These are phyloP conservation scores for Isoetes taiwanensis DNA, from an alignment of 75 land plant genomes.

Conservation along the genomic window DNA sequence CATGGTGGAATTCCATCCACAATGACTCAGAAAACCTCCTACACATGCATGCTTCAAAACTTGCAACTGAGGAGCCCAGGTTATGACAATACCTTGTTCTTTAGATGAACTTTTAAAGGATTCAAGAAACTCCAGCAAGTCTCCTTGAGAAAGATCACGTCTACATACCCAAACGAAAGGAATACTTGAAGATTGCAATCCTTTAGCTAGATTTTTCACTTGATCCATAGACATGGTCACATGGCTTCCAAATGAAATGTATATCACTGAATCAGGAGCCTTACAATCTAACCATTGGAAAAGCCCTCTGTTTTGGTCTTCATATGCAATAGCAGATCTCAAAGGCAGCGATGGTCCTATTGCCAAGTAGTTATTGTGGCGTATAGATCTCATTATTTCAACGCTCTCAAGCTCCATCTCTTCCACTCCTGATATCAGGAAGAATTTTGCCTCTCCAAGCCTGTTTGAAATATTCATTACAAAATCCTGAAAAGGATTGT, in stretches of 20 bases:
- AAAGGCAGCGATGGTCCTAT: not conserved
- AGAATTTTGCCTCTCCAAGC: not conserved
- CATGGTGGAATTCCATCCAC: not conserved
- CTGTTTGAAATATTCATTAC: not conserved
- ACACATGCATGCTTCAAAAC: not conserved
- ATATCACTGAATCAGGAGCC: not conserved
- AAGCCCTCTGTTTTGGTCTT: not conserved
- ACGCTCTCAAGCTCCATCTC: not conserved
- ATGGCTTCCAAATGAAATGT: not conserved
- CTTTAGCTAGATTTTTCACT: not conserved
- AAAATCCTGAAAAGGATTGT: not conserved
- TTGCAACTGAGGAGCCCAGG: slow-evolving; percentile 3
- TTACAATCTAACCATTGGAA: not conserved
- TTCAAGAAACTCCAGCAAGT: not conserved
- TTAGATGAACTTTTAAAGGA: not conserved
- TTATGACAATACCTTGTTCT: not conserved
- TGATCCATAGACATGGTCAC: not conserved
- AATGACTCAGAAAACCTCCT: not conserved
- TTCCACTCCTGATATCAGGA: not conserved
- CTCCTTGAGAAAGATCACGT: not conserved
- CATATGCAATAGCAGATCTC: not conserved
- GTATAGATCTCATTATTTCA: not conserved
- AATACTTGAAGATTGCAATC: not conserved
- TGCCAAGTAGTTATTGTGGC: too few relatives aligned
- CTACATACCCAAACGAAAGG: not conserved